These are phyloP conservation scores for Chaetomium sp. DNA, from an alignment of 2,329 filamentous ascomycete genomes.

Conservation along the genomic window DNA sequence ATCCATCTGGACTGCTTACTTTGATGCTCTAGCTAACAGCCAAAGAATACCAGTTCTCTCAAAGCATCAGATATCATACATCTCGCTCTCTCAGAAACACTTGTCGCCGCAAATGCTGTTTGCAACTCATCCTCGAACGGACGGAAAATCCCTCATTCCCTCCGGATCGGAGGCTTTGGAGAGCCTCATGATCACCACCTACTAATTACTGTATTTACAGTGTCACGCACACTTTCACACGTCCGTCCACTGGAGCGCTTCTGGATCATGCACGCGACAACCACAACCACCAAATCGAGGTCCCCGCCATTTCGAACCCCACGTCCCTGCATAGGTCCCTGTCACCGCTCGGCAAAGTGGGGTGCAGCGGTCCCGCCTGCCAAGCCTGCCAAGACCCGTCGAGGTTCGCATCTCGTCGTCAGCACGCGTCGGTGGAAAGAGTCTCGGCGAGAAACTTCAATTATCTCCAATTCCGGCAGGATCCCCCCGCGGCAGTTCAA, in stretches of 20 bases:
- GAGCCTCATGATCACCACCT: slow-evolving; percentile 1
- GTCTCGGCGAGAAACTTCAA: not conserved
- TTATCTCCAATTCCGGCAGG: not conserved
- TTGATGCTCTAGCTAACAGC: not conserved
- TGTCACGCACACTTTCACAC: not conserved
- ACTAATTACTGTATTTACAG: not conserved
- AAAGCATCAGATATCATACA: not conserved
- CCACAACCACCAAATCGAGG: not conserved
- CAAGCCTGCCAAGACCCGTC: slow-evolving; percentile 3
- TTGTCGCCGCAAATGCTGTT: not conserved
- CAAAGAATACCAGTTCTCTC: not conserved
- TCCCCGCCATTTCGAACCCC: slow-evolving; percentile 8
- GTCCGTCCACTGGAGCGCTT: not conserved
- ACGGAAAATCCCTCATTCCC: not conserved
- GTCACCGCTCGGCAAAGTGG: slow-evolving; percentile 5
- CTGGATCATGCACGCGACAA: slow-evolving; percentile 11
- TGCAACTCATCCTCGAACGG: not conserved
- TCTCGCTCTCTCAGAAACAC: not conserved
- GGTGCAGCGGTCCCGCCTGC: not conserved
- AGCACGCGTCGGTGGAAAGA: slow-evolving; percentile 8
- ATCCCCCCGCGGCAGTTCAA: not conserved
- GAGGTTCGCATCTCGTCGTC: not conserved
- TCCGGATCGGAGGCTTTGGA: not conserved
- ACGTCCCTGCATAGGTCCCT: not conserved
- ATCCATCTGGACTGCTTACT: not conserved